Percentiles rank a stretch among this genome's conserved stretches.
phyloP scores from a whole-genome alignment of 225 moss, liverwort and hornwort species.

The Physcomitrium patens region DNA sequence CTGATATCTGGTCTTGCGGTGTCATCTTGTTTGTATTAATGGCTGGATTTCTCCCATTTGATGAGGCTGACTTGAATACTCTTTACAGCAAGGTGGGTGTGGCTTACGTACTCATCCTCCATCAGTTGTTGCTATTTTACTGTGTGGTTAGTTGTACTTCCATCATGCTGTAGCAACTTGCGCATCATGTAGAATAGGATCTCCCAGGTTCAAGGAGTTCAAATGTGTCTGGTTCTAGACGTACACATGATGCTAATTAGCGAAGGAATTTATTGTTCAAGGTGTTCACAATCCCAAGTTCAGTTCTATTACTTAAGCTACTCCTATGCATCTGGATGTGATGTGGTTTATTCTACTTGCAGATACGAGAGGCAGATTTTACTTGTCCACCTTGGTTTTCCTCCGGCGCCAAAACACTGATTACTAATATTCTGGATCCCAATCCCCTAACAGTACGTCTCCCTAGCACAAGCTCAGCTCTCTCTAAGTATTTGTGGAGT shows the following conservation, averaged over 20 bases:
- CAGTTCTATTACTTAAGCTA: slow-evolving; percentile 7
- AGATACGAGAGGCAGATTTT: slow-evolving; percentile 95
- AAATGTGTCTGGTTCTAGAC: slow-evolving; percentile 12
- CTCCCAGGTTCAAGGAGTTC: slow-evolving; percentile 1
- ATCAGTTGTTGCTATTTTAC: slow-evolving; percentile 4
- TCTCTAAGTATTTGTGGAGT: no score
- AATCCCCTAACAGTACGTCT: slow-evolving; percentile 76
- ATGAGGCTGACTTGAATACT: slow-evolving; percentile 82
- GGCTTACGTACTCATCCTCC: background rate
- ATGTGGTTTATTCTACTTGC: slow-evolving; percentile 29
- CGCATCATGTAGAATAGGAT: background rate
- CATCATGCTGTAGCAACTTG: slow-evolving; percentile 9
- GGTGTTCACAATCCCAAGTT: background rate
- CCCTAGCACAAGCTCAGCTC: slow-evolving; percentile 14
- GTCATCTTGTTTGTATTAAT: slow-evolving; percentile 97
- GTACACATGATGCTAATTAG: slow-evolving; percentile 18
- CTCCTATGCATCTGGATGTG: slow-evolving; percentile 15
- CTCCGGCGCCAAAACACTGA: slow-evolving; percentile 61
- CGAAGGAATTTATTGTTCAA: background rate
- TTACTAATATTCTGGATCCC: slow-evolving; percentile 82
- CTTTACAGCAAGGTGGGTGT: slow-evolving; percentile 81
- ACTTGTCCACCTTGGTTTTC: slow-evolving; percentile 91
- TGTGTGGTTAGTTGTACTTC: slow-evolving; percentile 10
- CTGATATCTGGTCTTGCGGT: slow-evolving; percentile 99
- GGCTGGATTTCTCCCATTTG: slow-evolving; percentile 99